Conservation (phyloP, 2,329 filamentous ascomycete species). For the Juglanconis sp. region DNA sequence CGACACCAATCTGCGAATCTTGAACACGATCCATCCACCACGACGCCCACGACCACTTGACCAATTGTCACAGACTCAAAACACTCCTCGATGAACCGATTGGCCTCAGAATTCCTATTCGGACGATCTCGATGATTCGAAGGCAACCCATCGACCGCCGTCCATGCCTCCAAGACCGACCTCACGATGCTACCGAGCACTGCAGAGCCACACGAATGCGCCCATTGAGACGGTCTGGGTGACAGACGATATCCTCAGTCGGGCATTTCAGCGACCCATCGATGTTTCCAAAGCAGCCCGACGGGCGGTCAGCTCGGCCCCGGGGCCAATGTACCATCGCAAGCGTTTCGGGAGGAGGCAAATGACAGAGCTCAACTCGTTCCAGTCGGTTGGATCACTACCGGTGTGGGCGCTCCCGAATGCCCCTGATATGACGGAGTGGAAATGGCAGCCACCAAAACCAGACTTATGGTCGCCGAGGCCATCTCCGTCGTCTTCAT, state of each 20-base stretch:
- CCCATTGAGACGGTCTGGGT: conserved; percentile 53
- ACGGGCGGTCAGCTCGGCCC: conserved; percentile 38
- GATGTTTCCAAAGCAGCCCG: conserved; percentile 27
- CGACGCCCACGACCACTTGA: neutral
- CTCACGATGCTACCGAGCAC: conserved; percentile 38
- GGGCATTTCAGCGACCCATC: conserved; percentile 47
- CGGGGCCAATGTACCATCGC: conserved; percentile 54
- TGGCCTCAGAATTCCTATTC: neutral
- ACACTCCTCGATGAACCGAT: neutral
- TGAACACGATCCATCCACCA: neutral
- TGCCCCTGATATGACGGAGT: conserved; percentile 41
- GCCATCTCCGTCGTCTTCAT: conserved; percentile 20
- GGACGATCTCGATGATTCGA: conserved; percentile 6
- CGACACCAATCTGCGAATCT: neutral
- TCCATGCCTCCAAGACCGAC: conserved; percentile 20
- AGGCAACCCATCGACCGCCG: neutral
- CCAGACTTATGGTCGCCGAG: conserved; percentile 10
- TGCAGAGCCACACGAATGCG: conserved; percentile 37
- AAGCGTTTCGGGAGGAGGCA: conserved; percentile 51
- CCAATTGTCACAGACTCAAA: no score
- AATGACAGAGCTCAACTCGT: conserved; percentile 47
- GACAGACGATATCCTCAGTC: conserved; percentile 52
- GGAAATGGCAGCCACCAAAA: conserved; percentile 50
- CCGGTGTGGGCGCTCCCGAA: conserved; percentile 47
- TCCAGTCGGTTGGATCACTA: conserved; percentile 36